Percentiles rank a stretch among this genome's conserved stretches.
Conservation (phyloP, 1,284 basidiomycete species). For the Malassezia sympodialis region DNA sequence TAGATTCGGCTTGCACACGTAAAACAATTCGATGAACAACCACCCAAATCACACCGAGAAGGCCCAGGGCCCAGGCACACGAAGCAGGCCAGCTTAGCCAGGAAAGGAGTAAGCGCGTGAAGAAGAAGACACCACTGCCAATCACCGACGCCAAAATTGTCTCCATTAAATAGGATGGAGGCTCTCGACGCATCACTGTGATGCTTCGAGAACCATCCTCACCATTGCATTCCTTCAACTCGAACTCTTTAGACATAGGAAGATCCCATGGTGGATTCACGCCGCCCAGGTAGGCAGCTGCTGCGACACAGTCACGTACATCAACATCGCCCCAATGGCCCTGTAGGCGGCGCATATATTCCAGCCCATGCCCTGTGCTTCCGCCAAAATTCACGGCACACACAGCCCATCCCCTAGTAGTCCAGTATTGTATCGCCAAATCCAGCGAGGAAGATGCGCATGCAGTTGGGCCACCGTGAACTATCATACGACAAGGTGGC, state of each 20-base stretch:
- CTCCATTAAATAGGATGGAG: background rate
- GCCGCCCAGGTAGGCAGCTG: slow-evolving; percentile 53
- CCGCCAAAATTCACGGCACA: slow-evolving; percentile 63
- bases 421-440: slow-evolving; percentile 54
- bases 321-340: slow-evolving; percentile 63
- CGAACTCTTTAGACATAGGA: background rate
- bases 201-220: slow-evolving; percentile 8
- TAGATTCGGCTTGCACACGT: slow-evolving; percentile 7
- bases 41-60: background rate
- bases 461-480: slow-evolving; percentile 62
- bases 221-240: slow-evolving; percentile 6
- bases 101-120: background rate
- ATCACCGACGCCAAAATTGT: background rate
- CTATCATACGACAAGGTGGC: slow-evolving; percentile 59
- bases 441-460: slow-evolving; percentile 52
- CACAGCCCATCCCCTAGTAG: slow-evolving; percentile 50
- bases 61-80: background rate
- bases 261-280: background rate
- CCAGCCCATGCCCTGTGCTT: slow-evolving; percentile 55
- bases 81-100: slow-evolving; percentile 1
- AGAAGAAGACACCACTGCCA: background rate
- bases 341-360: slow-evolving; percentile 54
- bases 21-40: background rate
- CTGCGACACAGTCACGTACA: slow-evolving; percentile 56
- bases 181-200: slow-evolving; percentile 8